Base-by-base conservation (phyloP, 768 basidiomycete genomes). In the Suillus decipiens region DNA sequence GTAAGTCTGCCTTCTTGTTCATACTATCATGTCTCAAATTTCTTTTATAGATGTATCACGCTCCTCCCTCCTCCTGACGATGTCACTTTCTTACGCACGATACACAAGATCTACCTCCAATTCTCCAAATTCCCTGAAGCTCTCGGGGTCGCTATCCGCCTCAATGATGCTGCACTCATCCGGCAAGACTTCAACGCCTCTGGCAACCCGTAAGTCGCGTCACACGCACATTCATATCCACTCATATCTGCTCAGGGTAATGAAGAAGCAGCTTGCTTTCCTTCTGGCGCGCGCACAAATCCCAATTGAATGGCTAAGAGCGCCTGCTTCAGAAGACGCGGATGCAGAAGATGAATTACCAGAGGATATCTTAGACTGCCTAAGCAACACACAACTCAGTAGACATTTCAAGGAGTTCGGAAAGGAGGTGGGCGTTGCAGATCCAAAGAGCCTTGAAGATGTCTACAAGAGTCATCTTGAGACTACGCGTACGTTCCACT, bases 241-340 rank as follows among this genome's bases (percentile, higher is more conserved):
- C 22, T 48, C 48, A 57, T 33, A 34, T 11, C 43, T 22, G 8
- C 28, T 28, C 67, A 93, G 92, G 24, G 74, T 88, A 53, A 98
- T 99, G 97, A 92, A 90, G 74, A 90, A 92, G 39, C 97, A 99
- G 76, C 86, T 99, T 28, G 94, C 97, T 2, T 93, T 93, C 77
- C 82, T 97, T 69, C 87, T 99, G 56, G 95, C 96, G 11, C 92
- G 97, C 50, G 89, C 96, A 2, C 93, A 95, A 70, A 84, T 96
- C 61, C 95, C 95, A 12, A 75, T 95, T 37, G 91, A 95, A 71
- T 97, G 96, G 94, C 77, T 96, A 43, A 89, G 89, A 60, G 79
- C 86, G 8, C 79, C 86, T 12, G 73, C 75, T 19, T 77, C 74
- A 9, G 77, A 74, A 69, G 84, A 83, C 11, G 78, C 79, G 3